Evolutionary conservation across 1,284 basidiomycete genomes (phyloP).

Genomic region (Lentinus polychrous): DNA sequence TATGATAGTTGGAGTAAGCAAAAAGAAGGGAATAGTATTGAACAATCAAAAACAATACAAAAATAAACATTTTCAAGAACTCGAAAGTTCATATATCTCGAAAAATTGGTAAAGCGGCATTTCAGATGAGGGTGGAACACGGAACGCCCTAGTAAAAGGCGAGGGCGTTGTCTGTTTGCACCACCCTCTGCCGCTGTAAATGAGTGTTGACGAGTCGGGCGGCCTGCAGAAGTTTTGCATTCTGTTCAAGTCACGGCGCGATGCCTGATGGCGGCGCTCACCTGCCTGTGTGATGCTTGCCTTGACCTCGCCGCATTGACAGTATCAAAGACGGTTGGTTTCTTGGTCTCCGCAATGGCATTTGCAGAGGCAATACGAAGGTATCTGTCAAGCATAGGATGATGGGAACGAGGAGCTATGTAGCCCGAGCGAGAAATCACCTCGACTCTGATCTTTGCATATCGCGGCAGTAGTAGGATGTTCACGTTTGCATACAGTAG

Average conservation of each 20-base stretch:
- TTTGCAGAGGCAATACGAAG: too few species aligned
- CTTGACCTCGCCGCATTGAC: too few species aligned
- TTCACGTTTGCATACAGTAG: too few species aligned
- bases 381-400: too few species aligned
- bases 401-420: too few species aligned
- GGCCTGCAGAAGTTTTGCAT: slow-evolving; percentile 18
- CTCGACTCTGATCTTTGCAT: too few species aligned
- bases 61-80: slow-evolving; percentile 1
- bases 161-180: slow-evolving; percentile 57
- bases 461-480: too few species aligned
- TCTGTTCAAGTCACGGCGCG: slow-evolving; percentile 27
- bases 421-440: too few species aligned
- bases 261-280: not conserved
- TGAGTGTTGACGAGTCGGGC: not conserved
- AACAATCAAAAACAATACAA: not conserved
- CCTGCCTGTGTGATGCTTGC: too few species aligned
- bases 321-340: too few species aligned
- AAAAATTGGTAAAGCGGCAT: slow-evolving; percentile 54
- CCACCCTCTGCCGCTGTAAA: slow-evolving; percentile 45
- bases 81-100: slow-evolving; percentile 18
- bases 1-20: too few species aligned
- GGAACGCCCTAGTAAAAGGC: slow-evolving; percentile 68
- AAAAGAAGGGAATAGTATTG: not conserved
- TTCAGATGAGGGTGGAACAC: slow-evolving; percentile 41
- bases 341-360: too few species aligned